Evolutionary conservation across 495 filamentous ascomycete species (phyloP).

Genomic region (Podospora sp.): DNA sequence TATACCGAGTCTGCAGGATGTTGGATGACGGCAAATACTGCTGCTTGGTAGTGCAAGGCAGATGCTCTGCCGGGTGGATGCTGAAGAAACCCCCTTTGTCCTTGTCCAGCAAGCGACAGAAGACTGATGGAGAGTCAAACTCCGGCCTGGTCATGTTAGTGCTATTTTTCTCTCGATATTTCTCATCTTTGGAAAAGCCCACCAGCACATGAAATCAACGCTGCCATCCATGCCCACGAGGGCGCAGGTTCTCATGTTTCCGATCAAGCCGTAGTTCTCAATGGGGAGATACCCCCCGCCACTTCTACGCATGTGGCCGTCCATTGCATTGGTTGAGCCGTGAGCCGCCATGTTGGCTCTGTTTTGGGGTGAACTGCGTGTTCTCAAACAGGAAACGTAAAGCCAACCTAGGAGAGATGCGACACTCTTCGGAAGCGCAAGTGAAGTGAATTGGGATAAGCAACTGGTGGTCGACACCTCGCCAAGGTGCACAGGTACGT

Average conservation of each 20-base stretch:
- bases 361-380: neutral
- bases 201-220: constrained; percentile 78
- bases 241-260: constrained; percentile 77
- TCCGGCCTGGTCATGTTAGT: constrained; percentile 53
- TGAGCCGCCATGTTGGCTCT: constrained; percentile 26
- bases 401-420: neutral
- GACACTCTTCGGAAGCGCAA: neutral
- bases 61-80: constrained; percentile 53
- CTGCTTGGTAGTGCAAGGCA: constrained; percentile 62
- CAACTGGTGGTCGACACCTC: neutral
- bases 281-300: constrained; percentile 61
- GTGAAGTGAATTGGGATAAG: neutral
- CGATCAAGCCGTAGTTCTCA: constrained; percentile 75
- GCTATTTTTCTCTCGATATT: neutral
- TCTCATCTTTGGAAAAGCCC: constrained; percentile 27
- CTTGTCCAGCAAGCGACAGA: constrained; percentile 69
- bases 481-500: too few species aligned
- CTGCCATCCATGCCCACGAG: constrained; percentile 70
- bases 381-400: neutral
- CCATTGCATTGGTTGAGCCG: constrained; percentile 24
- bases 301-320: constrained; percentile 33
- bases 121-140: constrained; percentile 67
- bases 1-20: constrained; percentile 70
- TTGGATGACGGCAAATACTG: constrained; percentile 72
- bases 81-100: constrained; percentile 71